Evolutionary conservation across 75 land plant species (phyloP), one percentile per base, ranked within the genome.

Genomic region (Picea glauca): DNA sequence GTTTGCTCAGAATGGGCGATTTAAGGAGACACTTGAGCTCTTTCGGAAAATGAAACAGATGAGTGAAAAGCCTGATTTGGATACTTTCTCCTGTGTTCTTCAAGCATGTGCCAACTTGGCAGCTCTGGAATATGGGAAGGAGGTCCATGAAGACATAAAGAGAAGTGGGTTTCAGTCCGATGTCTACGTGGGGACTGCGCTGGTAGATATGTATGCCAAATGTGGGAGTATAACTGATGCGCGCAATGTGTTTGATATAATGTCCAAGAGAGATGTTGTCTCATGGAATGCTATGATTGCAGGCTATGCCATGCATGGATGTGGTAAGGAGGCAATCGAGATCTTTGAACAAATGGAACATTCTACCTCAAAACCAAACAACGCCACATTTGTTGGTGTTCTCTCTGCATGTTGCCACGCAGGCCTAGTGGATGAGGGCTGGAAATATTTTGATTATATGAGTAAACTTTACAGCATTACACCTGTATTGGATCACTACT

Each of bases 251-350:
- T 92, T 92, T 78, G 85, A 92, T 14, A 63, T 80, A 70, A 89
- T 91, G 89, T 80, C 65, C 11, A 84, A 82, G 57, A 80, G 77
- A 75, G 87, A 91, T 80, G 89, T 77, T 2, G 91, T 91, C 58
- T 91, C 93, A 9, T 89, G 93, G 93, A 91, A 89, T 56, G 40
- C 91, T 7, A 91, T 91, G 60, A 87, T 91, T 58, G 77, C 81
- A 7, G 83, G 75, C 23, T 91, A 88, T 80, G 85, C 87, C 14
- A 79, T 85, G 8, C 79, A 30, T 56, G 86, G 85, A 0, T 68
- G 82, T 86, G 88, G 90, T 88, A 32, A 75, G 13, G 88, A 84
- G 21, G 90, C 93, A 18, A 84, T 88, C 80, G 32, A 79, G 58
- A 57, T 91, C 32, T 82, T 91, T 67, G 88, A 86, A 12, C 58